phyloP scores from a whole-genome alignment of 306 rosid genomes.

The Trifolium subterraneum region DNA sequence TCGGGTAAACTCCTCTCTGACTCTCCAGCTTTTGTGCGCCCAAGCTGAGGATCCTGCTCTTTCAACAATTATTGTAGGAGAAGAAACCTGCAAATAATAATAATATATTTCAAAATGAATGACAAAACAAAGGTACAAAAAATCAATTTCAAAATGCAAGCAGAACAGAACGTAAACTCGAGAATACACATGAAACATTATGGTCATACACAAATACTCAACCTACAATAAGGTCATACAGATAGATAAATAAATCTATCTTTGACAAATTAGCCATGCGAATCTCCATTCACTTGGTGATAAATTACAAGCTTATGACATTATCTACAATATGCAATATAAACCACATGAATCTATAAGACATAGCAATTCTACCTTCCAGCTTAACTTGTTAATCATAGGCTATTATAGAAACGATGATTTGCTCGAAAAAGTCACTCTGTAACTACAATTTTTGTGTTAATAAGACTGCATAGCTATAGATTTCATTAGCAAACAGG shows the following conservation, averaged over 20 bases:
- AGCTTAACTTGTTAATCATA: constrained; percentile 22
- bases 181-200: constrained; percentile 2
- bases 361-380: constrained; percentile 22
- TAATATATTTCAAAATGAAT: constrained; percentile 7
- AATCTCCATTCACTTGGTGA: constrained; percentile 32
- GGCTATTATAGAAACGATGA: constrained; percentile 21
- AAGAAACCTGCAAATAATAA: constrained; percentile 71
- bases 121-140: constrained; percentile 24
- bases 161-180: constrained; percentile 11
- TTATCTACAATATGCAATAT: constrained; percentile 21
- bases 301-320: constrained; percentile 27
- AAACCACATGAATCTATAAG: constrained; percentile 17
- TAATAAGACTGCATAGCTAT: constrained; percentile 13
- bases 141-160: constrained; percentile 29
- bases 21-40: constrained; percentile 98
- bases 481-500: not conserved
- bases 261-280: not conserved
- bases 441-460: constrained; percentile 24
- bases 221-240: constrained; percentile 19
- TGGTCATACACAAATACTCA: constrained; percentile 21
- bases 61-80: constrained; percentile 98
- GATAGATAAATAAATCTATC: not conserved
- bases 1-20: constrained; percentile 93
- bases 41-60: constrained; percentile 98
- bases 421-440: constrained; percentile 7